Conservation (phyloP, 2,329 filamentous ascomycete genomes). For the Aspergillus sojae region DNA sequence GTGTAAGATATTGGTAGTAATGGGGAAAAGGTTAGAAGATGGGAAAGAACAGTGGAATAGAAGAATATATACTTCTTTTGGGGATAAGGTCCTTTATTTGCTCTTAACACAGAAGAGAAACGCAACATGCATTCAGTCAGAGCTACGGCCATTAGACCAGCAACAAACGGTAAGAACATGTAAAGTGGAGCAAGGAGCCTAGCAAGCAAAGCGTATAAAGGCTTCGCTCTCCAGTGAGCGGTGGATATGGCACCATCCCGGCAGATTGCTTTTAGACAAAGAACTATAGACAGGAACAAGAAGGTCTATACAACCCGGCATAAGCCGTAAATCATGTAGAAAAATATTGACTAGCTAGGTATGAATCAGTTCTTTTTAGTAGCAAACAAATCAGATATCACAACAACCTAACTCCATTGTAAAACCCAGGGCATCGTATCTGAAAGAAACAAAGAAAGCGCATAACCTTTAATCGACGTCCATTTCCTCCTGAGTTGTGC, state of each 20-base stretch:
- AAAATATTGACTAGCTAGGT: constrained; percentile 4
- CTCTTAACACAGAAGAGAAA: not conserved
- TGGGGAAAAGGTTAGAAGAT: constrained; percentile 7
- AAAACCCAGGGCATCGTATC: constrained; percentile 21
- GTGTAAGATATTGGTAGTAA: constrained; percentile 4
- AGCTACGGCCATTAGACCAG: not conserved
- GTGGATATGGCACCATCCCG: not conserved
- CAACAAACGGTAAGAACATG: not conserved
- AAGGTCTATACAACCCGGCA: not conserved
- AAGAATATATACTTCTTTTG: not conserved
- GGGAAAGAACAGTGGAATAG: constrained; percentile 6
- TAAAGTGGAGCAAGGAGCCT: not conserved
- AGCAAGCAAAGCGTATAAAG: not conserved
- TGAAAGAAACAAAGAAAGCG: constrained; percentile 17
- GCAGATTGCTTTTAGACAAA: not conserved
- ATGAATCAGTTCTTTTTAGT: constrained; percentile 12
- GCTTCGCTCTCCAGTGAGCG: not conserved
- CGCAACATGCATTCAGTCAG: not conserved
- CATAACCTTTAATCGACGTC: constrained; percentile 45
- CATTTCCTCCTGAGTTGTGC: constrained; percentile 50
- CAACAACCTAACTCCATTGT: constrained; percentile 27
- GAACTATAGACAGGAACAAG: not conserved
- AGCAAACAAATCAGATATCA: constrained; percentile 15
- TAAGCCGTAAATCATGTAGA: not conserved
- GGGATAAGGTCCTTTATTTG: not conserved